Evolutionary conservation across 1,284 basidiomycete species (phyloP).

Genomic region (Leccinum fallax): DNA sequence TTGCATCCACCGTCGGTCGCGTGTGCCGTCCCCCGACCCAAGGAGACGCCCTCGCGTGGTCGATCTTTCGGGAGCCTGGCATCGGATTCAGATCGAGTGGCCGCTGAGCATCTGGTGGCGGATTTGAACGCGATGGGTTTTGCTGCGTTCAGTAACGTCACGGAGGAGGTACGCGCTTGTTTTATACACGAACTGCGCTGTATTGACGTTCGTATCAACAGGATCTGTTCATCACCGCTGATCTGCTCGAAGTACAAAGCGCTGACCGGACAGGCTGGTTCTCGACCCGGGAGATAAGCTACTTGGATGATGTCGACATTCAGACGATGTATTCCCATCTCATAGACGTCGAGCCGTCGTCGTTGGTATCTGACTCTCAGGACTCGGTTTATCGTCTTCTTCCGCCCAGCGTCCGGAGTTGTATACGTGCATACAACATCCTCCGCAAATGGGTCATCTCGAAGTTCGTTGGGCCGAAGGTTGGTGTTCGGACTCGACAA

Average conservation of each 20-base stretch:
- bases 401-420: conserved; percentile 71
- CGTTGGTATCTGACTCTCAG: conserved; percentile 67
- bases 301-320: conserved; percentile 64
- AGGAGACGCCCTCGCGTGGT: conserved; percentile 31
- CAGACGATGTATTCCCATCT: conserved; percentile 75
- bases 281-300: conserved; percentile 51
- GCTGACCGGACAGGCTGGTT: conserved; percentile 80
- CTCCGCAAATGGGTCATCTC: conserved; percentile 77
- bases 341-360: conserved; percentile 68
- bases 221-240: conserved; percentile 75
- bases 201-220: conserved; percentile 29
- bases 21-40: conserved; percentile 32
- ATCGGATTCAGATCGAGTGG: conserved; percentile 67
- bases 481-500: conserved; percentile 66
- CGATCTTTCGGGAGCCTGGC: conserved; percentile 52
- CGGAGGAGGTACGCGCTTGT: conserved; percentile 60
- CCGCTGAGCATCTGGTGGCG: conserved; percentile 69
- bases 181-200: neutral
- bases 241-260: conserved; percentile 77
- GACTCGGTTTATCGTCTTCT: conserved; percentile 72
- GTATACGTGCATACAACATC: conserved; percentile 71
- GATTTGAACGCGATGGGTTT: conserved; percentile 73
- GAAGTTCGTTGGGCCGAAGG: conserved; percentile 60
- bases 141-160: conserved; percentile 72
- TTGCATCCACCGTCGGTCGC: conserved; percentile 53